phyloP scores from a whole-genome alignment of 331 rosid genomes.

The Cydonia oblonga region DNA sequence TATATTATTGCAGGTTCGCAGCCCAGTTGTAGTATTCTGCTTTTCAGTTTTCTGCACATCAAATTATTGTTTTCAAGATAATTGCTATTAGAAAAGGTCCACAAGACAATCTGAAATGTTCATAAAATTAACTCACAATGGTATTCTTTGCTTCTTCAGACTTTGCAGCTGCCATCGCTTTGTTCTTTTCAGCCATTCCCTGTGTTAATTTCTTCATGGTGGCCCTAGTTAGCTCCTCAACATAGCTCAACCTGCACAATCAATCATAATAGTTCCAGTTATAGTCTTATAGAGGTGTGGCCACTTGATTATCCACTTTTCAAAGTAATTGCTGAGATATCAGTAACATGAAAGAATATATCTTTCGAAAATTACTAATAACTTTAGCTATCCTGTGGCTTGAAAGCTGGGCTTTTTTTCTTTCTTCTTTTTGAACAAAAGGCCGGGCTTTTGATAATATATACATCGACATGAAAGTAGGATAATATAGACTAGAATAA shows the following conservation, averaged over 20 bases:
- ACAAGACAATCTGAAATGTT: constrained; percentile 7
- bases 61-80: constrained; percentile 1
- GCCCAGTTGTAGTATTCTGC: constrained; percentile 83
- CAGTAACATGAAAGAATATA: no score
- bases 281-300: neutral
- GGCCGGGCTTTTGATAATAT: no score
- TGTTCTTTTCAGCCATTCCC: constrained; percentile 89
- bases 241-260: constrained; percentile 55
- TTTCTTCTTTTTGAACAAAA: no score
- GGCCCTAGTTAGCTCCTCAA: constrained; percentile 83
- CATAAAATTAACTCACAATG: constrained; percentile 47
- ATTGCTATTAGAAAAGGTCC: neutral
- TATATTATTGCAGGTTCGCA: constrained; percentile 90
- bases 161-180: constrained; percentile 88
- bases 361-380: no score
- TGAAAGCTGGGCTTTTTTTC: no score
- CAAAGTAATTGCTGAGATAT: neutral
- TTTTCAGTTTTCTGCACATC: constrained; percentile 70
- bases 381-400: no score
- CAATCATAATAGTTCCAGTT: neutral
- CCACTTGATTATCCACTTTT: neutral
- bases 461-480: no score
- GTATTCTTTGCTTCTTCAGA: constrained; percentile 76
- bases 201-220: constrained; percentile 93
- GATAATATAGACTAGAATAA: neutral